Conservation (phyloP, 768 basidiomycete species). For the Russula olivacea region DNA sequence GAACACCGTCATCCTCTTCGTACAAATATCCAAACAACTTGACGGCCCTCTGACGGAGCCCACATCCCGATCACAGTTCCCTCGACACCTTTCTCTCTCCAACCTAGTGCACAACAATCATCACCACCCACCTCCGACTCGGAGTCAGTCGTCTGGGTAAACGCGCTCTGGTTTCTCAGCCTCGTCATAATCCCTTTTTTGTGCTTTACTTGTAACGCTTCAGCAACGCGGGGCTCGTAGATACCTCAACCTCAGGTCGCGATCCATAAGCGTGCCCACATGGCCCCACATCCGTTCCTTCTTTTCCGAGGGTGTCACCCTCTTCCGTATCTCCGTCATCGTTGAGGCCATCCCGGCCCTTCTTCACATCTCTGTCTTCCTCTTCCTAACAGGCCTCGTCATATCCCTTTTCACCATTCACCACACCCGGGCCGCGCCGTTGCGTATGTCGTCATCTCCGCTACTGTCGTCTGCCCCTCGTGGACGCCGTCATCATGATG, state of each 20-base stretch:
- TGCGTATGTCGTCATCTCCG: not conserved
- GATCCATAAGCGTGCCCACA: conserved; percentile 10
- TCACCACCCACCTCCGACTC: conserved; percentile 1
- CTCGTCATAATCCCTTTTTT: conserved; percentile 8
- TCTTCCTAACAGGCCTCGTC: conserved; percentile 14
- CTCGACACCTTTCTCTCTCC: not conserved
- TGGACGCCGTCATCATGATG: conserved; percentile 5
- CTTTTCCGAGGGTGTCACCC: conserved; percentile 1
- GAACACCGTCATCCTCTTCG: conserved; percentile 3
- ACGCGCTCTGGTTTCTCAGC: conserved; percentile 14
- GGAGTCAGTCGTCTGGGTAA: conserved; percentile 12
- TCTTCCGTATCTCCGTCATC: not conserved
- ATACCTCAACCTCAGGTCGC: conserved; percentile 1
- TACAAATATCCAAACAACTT: conserved; percentile 18
- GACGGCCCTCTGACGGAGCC: not conserved
- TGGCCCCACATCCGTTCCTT: conserved; percentile 7
- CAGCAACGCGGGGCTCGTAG: conserved; percentile 13
- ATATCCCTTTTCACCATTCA: conserved; percentile 11
- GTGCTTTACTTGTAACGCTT: conserved; percentile 11
- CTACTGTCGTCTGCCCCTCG: not conserved
- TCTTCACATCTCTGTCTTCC: conserved; percentile 12
- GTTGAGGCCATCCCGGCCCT: conserved; percentile 12
- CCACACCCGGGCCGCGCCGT: no score
- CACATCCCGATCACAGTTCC: not conserved
- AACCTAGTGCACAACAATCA: not conserved